Conservation (phyloP, 176 grass and related monocot genomes). For the Triticum timopheevii region DNA sequence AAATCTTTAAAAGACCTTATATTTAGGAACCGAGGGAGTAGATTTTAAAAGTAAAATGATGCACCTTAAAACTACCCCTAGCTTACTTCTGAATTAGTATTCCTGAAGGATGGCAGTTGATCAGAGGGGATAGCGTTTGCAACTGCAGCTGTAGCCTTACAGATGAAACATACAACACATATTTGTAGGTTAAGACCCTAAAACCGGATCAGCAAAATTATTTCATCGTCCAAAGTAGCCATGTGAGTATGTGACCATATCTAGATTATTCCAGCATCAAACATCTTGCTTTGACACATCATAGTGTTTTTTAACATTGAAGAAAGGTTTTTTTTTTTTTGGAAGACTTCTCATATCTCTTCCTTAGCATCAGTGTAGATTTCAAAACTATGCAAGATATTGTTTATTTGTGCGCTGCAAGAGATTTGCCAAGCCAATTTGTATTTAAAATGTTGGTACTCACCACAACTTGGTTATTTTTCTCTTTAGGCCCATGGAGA, state of each 20-base stretch:
- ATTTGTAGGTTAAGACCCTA: neutral
- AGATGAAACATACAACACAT: neutral
- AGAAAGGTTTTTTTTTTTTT: neutral
- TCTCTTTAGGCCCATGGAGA: constrained; percentile 28
- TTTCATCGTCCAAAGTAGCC: neutral
- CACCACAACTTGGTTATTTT: neutral
- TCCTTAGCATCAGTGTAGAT: neutral
- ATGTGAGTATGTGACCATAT: neutral
- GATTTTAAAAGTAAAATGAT: neutral
- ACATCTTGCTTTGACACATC: neutral
- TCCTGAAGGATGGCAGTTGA: neutral
- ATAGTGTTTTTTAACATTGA: neutral
- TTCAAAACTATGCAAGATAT: neutral
- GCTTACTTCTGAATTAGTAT: neutral
- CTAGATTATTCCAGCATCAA: neutral
- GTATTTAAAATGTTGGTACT: neutral
- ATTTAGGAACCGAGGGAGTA: no score
- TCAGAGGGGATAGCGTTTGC: neutral
- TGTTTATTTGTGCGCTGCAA: neutral
- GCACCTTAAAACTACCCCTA: neutral
- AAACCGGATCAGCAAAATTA: neutral
- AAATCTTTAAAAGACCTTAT: no score
- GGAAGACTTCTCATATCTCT: neutral
- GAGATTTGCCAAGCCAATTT: neutral
- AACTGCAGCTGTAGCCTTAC: neutral